Evolutionary conservation across 2,329 filamentous ascomycete species (phyloP), one percentile per base, ranked within the genome.

Genomic region (Meredithiella fracta): DNA sequence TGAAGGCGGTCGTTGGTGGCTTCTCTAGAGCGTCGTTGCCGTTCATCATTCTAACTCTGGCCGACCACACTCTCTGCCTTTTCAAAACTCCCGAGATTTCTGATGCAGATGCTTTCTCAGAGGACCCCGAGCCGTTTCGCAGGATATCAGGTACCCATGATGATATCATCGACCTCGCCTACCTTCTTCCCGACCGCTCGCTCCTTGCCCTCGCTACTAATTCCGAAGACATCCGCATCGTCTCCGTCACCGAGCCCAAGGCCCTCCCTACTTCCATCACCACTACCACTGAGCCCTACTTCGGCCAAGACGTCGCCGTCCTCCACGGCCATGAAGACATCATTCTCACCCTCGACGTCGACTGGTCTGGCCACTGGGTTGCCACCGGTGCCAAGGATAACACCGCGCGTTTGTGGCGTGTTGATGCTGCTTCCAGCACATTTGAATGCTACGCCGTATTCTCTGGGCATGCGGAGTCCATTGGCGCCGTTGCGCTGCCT

Each of bases 341-440:
- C 53, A 86, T 98, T 59, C 94, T 98, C 62, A 90, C 89, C 58
- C 73, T 98, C 42, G 90, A 96, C 65, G 82, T 88, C 2, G 92
- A 98, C 69, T 95, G 89, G 88, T 97, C 92, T 8, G 94, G 94
- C 0, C 83, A 92, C 66, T 98, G 92, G 92, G 78, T 98, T 40
- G 91, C 85, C 11, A 97, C 92, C 1, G 92, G 91, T 54, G 87
- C 92, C 22, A 98, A 98, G 69, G 92, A 98, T 67, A 98, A 97
- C 64, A 92, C 86, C 2, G 92, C 91, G 17, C 82, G 86, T 61
- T 70, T 98, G 37, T 98, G 92, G 92, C 78, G 85, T 54, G 73
- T 98, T 25, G 91, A 97, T 65, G 79, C 83, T 0, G 75, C 75
- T 20, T 84, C 80, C 59, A 76, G 81, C 57, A 85, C 85, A 0